phyloP scores from a whole-genome alignment of 306 rosid genomes.

The Trichosanthes truncata region DNA sequence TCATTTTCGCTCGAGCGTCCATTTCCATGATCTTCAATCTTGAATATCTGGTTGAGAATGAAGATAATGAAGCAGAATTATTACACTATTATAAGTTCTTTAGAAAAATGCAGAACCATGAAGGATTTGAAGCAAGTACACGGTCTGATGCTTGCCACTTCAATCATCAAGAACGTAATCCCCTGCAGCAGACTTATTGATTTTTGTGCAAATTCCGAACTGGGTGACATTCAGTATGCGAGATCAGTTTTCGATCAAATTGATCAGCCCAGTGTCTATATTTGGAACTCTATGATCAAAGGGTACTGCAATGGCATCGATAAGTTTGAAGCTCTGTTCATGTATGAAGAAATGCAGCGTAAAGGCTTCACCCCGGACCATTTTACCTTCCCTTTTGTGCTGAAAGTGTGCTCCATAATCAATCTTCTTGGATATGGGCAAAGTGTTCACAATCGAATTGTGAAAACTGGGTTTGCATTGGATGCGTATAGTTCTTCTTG shows the following conservation, averaged over 20 bases:
- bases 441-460: slow-evolving; percentile 38
- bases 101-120: slow-evolving; percentile 44
- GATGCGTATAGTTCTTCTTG: slow-evolving; percentile 45
- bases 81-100: slow-evolving; percentile 25
- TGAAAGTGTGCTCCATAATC: slow-evolving; percentile 41
- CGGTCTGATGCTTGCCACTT: slow-evolving; percentile 36
- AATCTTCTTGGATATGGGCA: slow-evolving; percentile 28
- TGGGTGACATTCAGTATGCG: slow-evolving; percentile 50
- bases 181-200: slow-evolving; percentile 60
- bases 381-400: slow-evolving; percentile 67
- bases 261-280: slow-evolving; percentile 43
- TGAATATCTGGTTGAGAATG: not conserved
- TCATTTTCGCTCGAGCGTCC: not conserved
- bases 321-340: slow-evolving; percentile 32
- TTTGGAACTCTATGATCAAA: slow-evolving; percentile 67
- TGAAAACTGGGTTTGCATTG: slow-evolving; percentile 53
- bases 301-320: slow-evolving; percentile 41
- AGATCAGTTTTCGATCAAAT: slow-evolving; percentile 32
- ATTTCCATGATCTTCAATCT: not conserved
- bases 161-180: slow-evolving; percentile 32
- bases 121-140: slow-evolving; percentile 43
- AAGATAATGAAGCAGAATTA: slow-evolving; percentile 30
- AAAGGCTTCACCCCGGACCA: slow-evolving; percentile 49
- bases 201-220: slow-evolving; percentile 39
- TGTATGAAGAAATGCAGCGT: slow-evolving; percentile 45